These are phyloP conservation scores for Guyanaporus albipodus DNA, from an alignment of 768 basidiomycete species.

Conservation along the genomic window DNA sequence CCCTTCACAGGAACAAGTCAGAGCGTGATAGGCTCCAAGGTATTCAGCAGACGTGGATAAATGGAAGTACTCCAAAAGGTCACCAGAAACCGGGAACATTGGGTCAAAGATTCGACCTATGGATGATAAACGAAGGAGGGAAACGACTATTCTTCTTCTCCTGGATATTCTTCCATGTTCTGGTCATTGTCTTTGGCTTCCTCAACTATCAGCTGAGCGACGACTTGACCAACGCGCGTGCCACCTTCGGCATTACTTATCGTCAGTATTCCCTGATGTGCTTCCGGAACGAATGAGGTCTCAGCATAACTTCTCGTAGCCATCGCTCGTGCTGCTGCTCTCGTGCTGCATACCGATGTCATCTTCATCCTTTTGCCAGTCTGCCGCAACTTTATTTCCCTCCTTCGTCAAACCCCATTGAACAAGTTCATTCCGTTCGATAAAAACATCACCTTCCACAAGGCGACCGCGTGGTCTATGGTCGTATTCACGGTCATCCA, in stretches of 20 bases:
- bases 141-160: constrained; percentile 71
- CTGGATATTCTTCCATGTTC: constrained; percentile 77
- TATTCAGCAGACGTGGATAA: constrained; percentile 61
- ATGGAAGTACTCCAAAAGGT: constrained; percentile 21
- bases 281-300: neutral
- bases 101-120: constrained; percentile 53
- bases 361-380: constrained; percentile 93
- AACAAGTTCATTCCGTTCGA: constrained; percentile 90
- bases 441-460: constrained; percentile 89
- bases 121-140: constrained; percentile 95
- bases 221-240: constrained; percentile 62
- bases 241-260: constrained; percentile 72
- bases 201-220: constrained; percentile 79
- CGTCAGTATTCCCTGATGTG: constrained; percentile 40
- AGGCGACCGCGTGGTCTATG: constrained; percentile 88
- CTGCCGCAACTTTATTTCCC: constrained; percentile 91
- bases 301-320: constrained; percentile 39
- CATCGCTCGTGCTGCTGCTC: constrained; percentile 83
- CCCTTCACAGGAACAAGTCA: constrained; percentile 81
- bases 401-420: constrained; percentile 81
- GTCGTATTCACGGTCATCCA: constrained; percentile 74
- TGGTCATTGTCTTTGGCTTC: constrained; percentile 75
- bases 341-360: constrained; percentile 87
- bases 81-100: constrained; percentile 38
- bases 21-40: constrained; percentile 84